Base-by-base conservation (phyloP, 1,284 basidiomycete species). In the Neonothopanus nambi region DNA sequence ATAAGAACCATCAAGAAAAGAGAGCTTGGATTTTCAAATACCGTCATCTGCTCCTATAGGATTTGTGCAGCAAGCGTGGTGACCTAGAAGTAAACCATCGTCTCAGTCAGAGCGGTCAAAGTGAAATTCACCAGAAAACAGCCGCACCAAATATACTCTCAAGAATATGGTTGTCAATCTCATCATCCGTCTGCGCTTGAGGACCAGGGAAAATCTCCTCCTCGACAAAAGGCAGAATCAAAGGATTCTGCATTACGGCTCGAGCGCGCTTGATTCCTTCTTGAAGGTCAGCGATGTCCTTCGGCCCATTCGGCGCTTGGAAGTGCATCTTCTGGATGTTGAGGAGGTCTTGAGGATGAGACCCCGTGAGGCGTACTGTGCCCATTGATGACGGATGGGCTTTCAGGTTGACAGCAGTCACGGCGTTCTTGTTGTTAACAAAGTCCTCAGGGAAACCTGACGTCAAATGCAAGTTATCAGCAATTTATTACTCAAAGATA, bases 61-160 rank as follows among this genome's bases (percentile, higher is more conserved):
- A 54, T 64, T 65, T 1, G 68, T 69, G 46, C 68, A 69, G 51
- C 67, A 70, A 17, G 61, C 65, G 39, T 70, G 67, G 54, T 70
- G 68, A 4, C 67, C 66, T 66, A 41, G 6, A 33, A 9, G 35
- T 21, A 18, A 54, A 17, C 20, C 8, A 7, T 13, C 8, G 3
- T 28, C 4, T 42, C 17, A 55, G n/a, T 8, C n/a, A 20, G 26
- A 30, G 15, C 13, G 12, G 13, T 26, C n/a, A 12, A 21, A 4
- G 15, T 20, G 41, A 39, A 11, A 13, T 15, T 35, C 35, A 37
- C 7, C n/a, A n/a, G n/a, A 41, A 24, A 15, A 20, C 18, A 11
- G 24, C 6, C 57, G 12, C 39, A 63, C 63, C 66, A 35, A 67
- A 70, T 6, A 66, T 60, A 46, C 60, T 54, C n/a, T 65, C 49